These are phyloP conservation scores for Evernia prunastri DNA, from an alignment of 495 filamentous ascomycete species.

Conservation along the genomic window DNA sequence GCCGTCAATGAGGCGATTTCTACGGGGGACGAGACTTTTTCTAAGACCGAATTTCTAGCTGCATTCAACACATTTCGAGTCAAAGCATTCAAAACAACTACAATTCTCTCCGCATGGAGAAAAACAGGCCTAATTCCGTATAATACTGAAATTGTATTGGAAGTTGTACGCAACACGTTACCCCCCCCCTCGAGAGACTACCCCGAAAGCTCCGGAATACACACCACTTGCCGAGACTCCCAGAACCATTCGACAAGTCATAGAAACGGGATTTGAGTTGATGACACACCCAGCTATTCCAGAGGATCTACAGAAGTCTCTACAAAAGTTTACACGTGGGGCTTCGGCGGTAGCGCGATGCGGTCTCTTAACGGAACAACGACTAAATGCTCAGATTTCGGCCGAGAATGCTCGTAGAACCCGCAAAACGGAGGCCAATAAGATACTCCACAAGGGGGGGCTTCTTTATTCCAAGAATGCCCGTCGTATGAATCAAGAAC, in stretches of 20 bases:
- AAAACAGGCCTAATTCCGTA: conserved; percentile 4
- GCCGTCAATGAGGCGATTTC: neutral
- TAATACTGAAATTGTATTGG: too few relatives aligned
- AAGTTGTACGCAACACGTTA: too few relatives aligned
- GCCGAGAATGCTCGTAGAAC: conserved; percentile 1
- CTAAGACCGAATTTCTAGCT: neutral
- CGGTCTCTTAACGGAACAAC: neutral
- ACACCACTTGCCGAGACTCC: too few relatives aligned
- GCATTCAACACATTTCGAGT: neutral
- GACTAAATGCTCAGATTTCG: neutral
- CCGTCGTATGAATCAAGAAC: neutral
- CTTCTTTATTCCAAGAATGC: neutral
- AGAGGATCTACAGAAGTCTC: neutral
- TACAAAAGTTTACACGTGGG: neutral
- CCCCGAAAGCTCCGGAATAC: neutral
- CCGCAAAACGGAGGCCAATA: neutral
- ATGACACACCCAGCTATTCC: neutral
- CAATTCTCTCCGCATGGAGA: neutral
- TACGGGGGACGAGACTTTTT: neutral
- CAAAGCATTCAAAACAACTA: neutral
- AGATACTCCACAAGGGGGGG: neutral
- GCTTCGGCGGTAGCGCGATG: neutral
- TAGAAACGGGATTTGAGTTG: neutral
- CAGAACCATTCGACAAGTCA: neutral
- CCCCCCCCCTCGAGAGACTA: neutral